Conservation (phyloP, 2,329 filamentous ascomycete genomes). For the Fusarium sp. region DNA sequence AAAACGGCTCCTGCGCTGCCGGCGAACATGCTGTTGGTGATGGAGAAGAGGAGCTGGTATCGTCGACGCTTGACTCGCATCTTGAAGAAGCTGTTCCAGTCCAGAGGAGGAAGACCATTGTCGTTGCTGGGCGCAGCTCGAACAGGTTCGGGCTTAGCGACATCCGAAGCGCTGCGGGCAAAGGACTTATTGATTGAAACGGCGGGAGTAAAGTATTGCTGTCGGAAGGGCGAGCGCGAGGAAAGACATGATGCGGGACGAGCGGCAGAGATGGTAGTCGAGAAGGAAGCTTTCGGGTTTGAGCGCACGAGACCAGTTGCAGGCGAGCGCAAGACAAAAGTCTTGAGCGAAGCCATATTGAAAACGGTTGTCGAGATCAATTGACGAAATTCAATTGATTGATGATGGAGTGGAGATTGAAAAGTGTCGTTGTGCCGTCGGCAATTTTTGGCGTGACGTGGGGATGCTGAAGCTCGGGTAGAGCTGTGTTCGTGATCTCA, state of each 20-base stretch:
- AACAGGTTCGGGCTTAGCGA: constrained; percentile 15
- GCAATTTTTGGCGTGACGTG: constrained; percentile 30
- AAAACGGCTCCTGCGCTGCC: constrained; percentile 73
- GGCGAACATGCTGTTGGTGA: constrained; percentile 70
- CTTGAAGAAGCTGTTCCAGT: constrained; percentile 94
- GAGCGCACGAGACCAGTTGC: constrained; percentile 41
- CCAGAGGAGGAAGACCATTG: constrained; percentile 57
- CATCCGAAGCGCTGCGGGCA: constrained; percentile 34
- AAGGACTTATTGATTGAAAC: constrained; percentile 32
- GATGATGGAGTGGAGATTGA: constrained; percentile 36
- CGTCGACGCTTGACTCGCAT: constrained; percentile 87
- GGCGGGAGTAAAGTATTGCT: constrained; percentile 31
- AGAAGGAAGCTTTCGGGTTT: constrained; percentile 47
- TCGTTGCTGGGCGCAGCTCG: constrained; percentile 30
- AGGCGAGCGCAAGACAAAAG: constrained; percentile 49
- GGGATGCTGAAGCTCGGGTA: constrained; percentile 34
- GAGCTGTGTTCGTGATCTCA: constrained; percentile 47
- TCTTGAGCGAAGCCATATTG: constrained; percentile 49
- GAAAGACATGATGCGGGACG: constrained; percentile 39
- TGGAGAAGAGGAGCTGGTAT: constrained; percentile 83
- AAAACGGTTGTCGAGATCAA: background rate
- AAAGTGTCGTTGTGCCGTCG: constrained; percentile 24
- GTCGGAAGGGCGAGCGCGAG: constrained; percentile 31
- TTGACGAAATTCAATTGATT: constrained; percentile 16
- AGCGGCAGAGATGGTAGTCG: constrained; percentile 33